Conservation (phyloP, 495 filamentous ascomycete species). For the Podospora conica region DNA sequence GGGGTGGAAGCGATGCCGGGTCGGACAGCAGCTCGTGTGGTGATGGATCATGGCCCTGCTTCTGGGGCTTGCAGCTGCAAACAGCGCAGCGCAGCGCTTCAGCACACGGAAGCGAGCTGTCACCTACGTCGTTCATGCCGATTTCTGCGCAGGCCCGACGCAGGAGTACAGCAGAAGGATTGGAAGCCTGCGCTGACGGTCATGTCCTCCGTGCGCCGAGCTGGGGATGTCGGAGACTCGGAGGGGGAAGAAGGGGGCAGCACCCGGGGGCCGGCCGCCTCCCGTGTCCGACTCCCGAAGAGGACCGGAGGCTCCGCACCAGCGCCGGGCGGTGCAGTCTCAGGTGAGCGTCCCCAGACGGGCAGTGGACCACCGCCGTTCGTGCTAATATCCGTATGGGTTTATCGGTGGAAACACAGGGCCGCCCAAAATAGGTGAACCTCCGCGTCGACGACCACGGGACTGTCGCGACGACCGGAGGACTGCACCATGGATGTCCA, state of each 20-base stretch:
- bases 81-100: neutral
- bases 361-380: neutral
- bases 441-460: neutral
- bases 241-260: neutral
- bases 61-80: neutral
- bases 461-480: neutral
- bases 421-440: neutral
- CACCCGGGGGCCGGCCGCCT: neutral
- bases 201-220: neutral
- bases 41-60: neutral
- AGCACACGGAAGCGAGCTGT: neutral
- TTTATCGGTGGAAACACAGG: neutral
- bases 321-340: neutral
- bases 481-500: no score
- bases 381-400: neutral
- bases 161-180: neutral
- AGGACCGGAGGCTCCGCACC: neutral
- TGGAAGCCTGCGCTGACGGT: neutral
- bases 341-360: neutral
- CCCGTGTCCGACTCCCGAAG: neutral
- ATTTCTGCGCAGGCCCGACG: neutral
- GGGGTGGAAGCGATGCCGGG: neutral
- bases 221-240: neutral
- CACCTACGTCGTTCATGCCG: neutral
- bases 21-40: neutral